Evolutionary conservation across 495 filamentous ascomycete genomes (phyloP).

Genomic region (Cetradonia linearis): DNA sequence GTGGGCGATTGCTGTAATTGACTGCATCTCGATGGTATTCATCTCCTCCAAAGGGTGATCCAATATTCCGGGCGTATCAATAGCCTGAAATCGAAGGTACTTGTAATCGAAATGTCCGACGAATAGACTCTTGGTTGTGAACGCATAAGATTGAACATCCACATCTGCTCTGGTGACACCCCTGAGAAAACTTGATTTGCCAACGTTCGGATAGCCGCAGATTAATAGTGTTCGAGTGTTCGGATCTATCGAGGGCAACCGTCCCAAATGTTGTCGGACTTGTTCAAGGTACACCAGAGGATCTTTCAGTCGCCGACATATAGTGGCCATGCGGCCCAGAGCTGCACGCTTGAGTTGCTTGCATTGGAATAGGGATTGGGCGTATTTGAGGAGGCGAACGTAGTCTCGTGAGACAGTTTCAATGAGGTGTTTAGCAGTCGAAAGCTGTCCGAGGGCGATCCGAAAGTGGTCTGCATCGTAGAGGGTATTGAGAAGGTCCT

Average conservation of each 20-base stretch:
- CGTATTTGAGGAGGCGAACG: constrained; percentile 87
- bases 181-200: constrained; percentile 89
- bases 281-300: constrained; percentile 93
- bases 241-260: constrained; percentile 94
- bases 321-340: constrained; percentile 91
- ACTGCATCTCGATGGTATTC: constrained; percentile 99
- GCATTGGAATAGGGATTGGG: constrained; percentile 90
- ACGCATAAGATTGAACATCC: constrained; percentile 95
- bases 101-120: constrained; percentile 99
- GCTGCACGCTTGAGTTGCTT: constrained; percentile 86
- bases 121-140: constrained; percentile 95
- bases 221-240: constrained; percentile 92
- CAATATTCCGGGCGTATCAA: constrained; percentile 85
- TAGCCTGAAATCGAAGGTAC: constrained; percentile 86
- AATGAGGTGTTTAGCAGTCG: constrained; percentile 90
- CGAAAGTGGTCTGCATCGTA: constrained; percentile 98
- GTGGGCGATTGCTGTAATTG: constrained; percentile 94
- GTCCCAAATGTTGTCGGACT: constrained; percentile 92
- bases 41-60: constrained; percentile 98
- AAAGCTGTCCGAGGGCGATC: constrained; percentile 91
- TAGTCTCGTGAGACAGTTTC: constrained; percentile 94
- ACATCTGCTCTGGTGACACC: constrained; percentile 92
- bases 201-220: constrained; percentile 95
- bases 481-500: constrained; percentile 70
- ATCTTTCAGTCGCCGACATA: constrained; percentile 86